Evolutionary conservation across 495 filamentous ascomycete species (phyloP).

Genomic region (Aspergillus hancockii): DNA sequence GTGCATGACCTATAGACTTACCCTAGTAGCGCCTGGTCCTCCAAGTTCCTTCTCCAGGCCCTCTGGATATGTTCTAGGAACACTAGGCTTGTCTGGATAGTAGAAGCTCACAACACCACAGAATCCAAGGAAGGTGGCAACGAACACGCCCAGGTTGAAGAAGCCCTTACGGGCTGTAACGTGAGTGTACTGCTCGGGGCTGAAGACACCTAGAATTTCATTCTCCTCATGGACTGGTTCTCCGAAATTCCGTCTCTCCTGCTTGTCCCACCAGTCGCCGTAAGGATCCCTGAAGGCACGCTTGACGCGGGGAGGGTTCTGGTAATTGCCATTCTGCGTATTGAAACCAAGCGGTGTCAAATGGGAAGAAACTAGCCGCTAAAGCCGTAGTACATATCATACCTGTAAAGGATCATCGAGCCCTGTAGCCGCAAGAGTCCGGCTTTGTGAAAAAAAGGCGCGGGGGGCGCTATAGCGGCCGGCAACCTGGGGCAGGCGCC

Average conservation of each 20-base stretch:
- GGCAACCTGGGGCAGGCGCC: slow-evolving; percentile 48
- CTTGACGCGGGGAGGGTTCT: slow-evolving; percentile 82
- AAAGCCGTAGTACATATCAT: slow-evolving; percentile 20
- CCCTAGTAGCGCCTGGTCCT: slow-evolving; percentile 54
- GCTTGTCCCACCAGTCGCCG: slow-evolving; percentile 95
- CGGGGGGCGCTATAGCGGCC: slow-evolving; percentile 53
- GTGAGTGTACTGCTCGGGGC: slow-evolving; percentile 86
- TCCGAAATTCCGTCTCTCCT: slow-evolving; percentile 93
- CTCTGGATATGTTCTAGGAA: slow-evolving; percentile 75
- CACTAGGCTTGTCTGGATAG: slow-evolving; percentile 85
- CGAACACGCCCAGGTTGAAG: slow-evolving; percentile 72
- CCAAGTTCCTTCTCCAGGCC: slow-evolving; percentile 87
- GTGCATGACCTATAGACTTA: slow-evolving; percentile 25
- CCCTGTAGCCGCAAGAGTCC: slow-evolving; percentile 54
- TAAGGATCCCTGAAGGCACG: slow-evolving; percentile 90
- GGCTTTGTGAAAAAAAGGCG: slow-evolving; percentile 54
- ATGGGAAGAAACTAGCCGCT: slow-evolving; percentile 12
- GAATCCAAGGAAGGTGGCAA: slow-evolving; percentile 68
- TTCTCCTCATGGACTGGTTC: slow-evolving; percentile 97
- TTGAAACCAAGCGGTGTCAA: slow-evolving; percentile 15
- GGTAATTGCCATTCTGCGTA: slow-evolving; percentile 83
- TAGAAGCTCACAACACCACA: slow-evolving; percentile 66
- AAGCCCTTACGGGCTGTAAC: slow-evolving; percentile 69
- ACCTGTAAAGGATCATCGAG: slow-evolving; percentile 80
- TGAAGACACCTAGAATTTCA: slow-evolving; percentile 90